A percentile compares a stretch with the other conserved stretches of the same genome.
Evolutionary conservation across 805 yeast species (phyloP).

Genomic region (Debaryomyces castellii): DNA sequence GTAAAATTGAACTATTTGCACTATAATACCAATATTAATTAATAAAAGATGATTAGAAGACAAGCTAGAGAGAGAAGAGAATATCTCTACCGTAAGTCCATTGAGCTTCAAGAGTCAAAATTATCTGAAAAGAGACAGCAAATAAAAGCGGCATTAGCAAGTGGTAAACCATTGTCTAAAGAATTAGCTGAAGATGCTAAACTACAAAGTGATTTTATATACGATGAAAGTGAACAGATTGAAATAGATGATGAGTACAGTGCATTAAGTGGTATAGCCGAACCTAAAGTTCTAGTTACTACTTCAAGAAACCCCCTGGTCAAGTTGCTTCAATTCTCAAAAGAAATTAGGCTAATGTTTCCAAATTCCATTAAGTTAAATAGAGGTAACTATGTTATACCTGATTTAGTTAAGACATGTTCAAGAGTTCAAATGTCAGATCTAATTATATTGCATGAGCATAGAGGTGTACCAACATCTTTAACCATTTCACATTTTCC

Average conservation of each 20-base stretch:
- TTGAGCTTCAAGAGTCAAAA: slow-evolving; percentile 86
- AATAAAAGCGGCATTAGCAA: slow-evolving; percentile 82
- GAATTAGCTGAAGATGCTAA: slow-evolving; percentile 86
- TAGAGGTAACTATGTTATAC: slow-evolving; percentile 89
- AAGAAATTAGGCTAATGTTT: slow-evolving; percentile 84
- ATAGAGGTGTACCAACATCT: slow-evolving; percentile 97
- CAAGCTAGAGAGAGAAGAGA: slow-evolving; percentile 97
- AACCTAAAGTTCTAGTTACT: slow-evolving; percentile 89
- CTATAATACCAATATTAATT: neutral
- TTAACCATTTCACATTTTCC: slow-evolving; percentile 93
- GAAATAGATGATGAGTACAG: slow-evolving; percentile 90
- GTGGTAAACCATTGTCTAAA: slow-evolving; percentile 86
- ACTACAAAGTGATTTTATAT: slow-evolving; percentile 77
- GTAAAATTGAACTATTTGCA: neutral
- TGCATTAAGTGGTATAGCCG: slow-evolving; percentile 80
- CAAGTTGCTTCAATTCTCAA: slow-evolving; percentile 83
- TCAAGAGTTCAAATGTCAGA: slow-evolving; percentile 80
- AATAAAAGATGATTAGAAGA: slow-evolving; percentile 84
- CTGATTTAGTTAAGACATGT: slow-evolving; percentile 82
- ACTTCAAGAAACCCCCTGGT: slow-evolving; percentile 91
- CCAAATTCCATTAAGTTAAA: slow-evolving; percentile 88
- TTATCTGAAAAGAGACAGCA: slow-evolving; percentile 84
- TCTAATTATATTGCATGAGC: slow-evolving; percentile 85
- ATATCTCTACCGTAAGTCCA: slow-evolving; percentile 83
- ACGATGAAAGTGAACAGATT: slow-evolving; percentile 73